Conservation (phyloP, 352 stramenopile species). For the Globisporangium paddicum region DNA sequence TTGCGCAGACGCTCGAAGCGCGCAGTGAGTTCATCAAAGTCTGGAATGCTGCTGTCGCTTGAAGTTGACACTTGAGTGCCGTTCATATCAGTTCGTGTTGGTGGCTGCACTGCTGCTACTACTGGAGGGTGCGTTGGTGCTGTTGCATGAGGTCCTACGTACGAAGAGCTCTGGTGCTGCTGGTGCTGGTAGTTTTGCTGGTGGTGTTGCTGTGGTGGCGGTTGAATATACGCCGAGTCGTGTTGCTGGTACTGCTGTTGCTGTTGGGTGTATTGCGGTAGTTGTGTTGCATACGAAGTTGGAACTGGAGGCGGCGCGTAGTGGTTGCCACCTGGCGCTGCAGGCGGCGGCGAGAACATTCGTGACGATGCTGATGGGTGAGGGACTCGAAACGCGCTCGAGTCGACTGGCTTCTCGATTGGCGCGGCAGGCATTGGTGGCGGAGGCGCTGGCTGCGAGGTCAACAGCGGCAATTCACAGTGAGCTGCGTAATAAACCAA, state of each 20-base stretch:
- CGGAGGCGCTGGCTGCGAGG: conserved; percentile 21
- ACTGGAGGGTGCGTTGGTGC: conserved; percentile 1
- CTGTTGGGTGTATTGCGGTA: conserved; percentile 3
- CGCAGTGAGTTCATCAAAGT: conserved; percentile 93
- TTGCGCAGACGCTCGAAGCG: conserved; percentile 89
- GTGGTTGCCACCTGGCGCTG: background rate
- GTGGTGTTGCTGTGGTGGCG: conserved; percentile 9
- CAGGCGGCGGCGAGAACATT: conserved; percentile 24
- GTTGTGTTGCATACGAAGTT: conserved; percentile 17
- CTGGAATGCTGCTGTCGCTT: conserved; percentile 43
- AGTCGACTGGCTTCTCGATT: conserved; percentile 19
- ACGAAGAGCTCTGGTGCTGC: conserved; percentile 11
- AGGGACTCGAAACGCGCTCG: conserved; percentile 8
- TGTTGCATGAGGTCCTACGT: conserved; percentile 5
- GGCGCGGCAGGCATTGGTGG: conserved; percentile 41
- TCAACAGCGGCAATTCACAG: background rate
- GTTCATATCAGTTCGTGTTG: background rate
- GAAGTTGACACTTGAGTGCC: conserved; percentile 8
- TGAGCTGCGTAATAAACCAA: too few relatives aligned
- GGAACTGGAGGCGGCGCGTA: background rate
- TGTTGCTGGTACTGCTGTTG: conserved; percentile 17
- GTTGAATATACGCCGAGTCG: background rate
- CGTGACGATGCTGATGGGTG: conserved; percentile 13
- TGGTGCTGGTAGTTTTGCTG: conserved; percentile 1
- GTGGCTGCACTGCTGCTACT: conserved; percentile 3